Evolutionary conservation across 1,284 basidiomycete genomes (phyloP).

Genomic region (Cutaneotrichosporon daszewskae): DNA sequence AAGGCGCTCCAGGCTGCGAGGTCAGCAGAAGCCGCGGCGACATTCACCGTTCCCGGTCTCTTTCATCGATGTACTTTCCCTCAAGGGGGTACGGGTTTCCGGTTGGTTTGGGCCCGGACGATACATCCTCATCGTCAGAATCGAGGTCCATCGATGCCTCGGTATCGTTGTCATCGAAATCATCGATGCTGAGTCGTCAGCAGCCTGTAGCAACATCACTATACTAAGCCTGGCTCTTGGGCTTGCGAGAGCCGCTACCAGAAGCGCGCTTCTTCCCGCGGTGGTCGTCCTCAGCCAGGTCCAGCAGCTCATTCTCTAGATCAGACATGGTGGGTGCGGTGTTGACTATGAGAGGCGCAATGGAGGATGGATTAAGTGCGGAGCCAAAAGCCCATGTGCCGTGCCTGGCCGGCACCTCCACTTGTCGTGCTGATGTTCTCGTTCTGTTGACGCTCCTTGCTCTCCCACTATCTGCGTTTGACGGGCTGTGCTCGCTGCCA

Average conservation of each 20-base stretch:
- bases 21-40: background rate
- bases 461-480: too few species aligned
- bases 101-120: constrained; percentile 4
- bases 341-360: background rate
- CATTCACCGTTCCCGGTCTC: constrained; percentile 69
- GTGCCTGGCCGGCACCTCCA: too few species aligned
- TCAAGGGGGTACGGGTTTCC: constrained; percentile 81
- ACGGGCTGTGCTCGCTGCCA: too few species aligned
- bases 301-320: constrained; percentile 47
- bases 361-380: background rate
- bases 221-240: constrained; percentile 26
- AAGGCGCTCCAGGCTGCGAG: constrained; percentile 64
- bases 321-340: constrained; percentile 33
- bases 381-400: too few species aligned
- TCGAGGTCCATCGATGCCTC: constrained; percentile 41
- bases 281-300: constrained; percentile 44
- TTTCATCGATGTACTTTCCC: constrained; percentile 78
- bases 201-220: background rate
- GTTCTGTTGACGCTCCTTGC: too few species aligned
- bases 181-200: constrained; percentile 14
- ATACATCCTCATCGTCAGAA: constrained; percentile 28
- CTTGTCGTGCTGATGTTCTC: too few species aligned
- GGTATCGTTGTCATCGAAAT: constrained; percentile 23
- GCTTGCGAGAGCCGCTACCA: constrained; percentile 20
- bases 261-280: constrained; percentile 33